Percentiles rank a stretch among this genome's conserved stretches.
These are phyloP conservation scores for Aureobasidium sp. DNA, from an alignment of 2,329 filamentous ascomycete species.

Conservation along the genomic window DNA sequence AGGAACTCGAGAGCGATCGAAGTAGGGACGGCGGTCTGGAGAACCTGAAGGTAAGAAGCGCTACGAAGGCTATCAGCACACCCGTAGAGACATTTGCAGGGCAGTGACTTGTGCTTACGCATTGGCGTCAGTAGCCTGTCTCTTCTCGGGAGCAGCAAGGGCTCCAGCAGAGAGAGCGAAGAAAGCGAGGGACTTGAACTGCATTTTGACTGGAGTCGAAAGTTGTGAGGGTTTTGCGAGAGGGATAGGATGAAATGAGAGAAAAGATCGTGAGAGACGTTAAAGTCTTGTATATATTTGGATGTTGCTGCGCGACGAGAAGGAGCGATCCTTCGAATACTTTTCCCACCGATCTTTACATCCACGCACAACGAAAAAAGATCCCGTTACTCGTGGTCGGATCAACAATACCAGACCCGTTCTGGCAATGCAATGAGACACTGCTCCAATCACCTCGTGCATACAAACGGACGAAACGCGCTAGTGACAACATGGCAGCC, in stretches of 20 bases:
- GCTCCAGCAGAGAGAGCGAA: conserved; percentile 24
- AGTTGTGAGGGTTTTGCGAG: neutral
- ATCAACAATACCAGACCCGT: neutral
- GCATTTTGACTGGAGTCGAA: conserved; percentile 22
- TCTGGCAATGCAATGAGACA: neutral
- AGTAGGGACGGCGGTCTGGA: conserved; percentile 40
- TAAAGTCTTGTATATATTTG: too few species aligned
- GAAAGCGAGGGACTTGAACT: conserved; percentile 24
- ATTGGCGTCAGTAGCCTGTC: conserved; percentile 16
- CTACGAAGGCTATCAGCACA: conserved; percentile 23
- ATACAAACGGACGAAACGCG: neutral
- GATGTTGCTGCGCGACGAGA: conserved; percentile 1
- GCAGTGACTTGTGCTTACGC: conserved; percentile 10
- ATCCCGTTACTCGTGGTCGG: conserved; percentile 1
- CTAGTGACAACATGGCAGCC: conserved; percentile 4
- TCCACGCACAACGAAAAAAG: conserved; percentile 8
- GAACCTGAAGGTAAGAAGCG: conserved; percentile 35
- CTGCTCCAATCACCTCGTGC: neutral
- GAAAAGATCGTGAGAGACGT: too few species aligned
- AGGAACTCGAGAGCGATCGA: conserved; percentile 35
- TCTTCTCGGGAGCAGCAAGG: conserved; percentile 21
- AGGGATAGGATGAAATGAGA: too few species aligned
- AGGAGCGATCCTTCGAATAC: conserved; percentile 4
- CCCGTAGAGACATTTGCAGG: too few species aligned
- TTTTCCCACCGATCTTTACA: conserved; percentile 8